Evolutionary conservation across 352 stramenopile genomes (phyloP).

Genomic region (Globisporangium echinulatum): DNA sequence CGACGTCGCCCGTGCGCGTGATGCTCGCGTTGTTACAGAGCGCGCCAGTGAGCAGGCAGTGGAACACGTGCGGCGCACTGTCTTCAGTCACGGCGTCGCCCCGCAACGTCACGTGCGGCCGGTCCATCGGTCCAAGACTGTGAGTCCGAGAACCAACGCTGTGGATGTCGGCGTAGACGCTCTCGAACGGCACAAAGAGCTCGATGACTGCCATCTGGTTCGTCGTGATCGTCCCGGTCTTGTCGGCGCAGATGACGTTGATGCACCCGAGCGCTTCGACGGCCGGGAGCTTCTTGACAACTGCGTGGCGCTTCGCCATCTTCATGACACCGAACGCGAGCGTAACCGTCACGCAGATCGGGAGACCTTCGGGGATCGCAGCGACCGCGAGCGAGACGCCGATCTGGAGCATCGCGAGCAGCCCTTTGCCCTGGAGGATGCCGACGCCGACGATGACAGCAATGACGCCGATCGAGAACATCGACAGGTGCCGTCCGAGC

Average conservation of each 20-base stretch:
- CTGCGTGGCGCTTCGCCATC: conserved; percentile 81
- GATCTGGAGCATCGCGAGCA: conserved; percentile 96
- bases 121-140: background rate
- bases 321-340: conserved; percentile 80
- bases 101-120: conserved; percentile 44
- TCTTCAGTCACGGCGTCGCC: conserved; percentile 53
- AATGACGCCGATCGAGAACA: conserved; percentile 92
- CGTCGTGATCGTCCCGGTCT: conserved; percentile 93
- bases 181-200: conserved; percentile 78
- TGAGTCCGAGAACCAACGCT: conserved; percentile 31
- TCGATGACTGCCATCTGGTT: conserved; percentile 85
- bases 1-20: conserved; percentile 48
- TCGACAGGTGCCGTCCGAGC: conserved; percentile 92
- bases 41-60: conserved; percentile 64
- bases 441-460: conserved; percentile 92
- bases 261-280: conserved; percentile 86
- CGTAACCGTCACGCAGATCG: conserved; percentile 80
- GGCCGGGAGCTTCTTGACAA: conserved; percentile 86
- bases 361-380: conserved; percentile 73
- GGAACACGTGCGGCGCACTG: conserved; percentile 62
- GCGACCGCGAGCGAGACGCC: conserved; percentile 85
- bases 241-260: conserved; percentile 91
- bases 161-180: conserved; percentile 59
- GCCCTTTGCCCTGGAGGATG: conserved; percentile 86
- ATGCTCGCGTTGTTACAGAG: conserved; percentile 78